These are phyloP conservation scores for Alternaria ventricosa DNA, from an alignment of 2,329 filamentous ascomycete genomes.

Conservation along the genomic window DNA sequence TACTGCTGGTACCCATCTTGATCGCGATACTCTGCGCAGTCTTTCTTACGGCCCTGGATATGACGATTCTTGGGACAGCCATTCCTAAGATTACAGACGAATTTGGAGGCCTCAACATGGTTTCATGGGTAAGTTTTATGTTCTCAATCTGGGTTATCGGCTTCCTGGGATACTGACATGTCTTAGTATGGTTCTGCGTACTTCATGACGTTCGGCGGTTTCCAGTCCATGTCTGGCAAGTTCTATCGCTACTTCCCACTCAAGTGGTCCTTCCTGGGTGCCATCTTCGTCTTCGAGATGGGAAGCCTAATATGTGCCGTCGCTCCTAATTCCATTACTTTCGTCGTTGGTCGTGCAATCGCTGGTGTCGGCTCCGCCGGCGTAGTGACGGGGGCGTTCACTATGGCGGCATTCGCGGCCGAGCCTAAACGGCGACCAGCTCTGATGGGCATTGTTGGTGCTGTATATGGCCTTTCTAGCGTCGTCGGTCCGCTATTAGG, in stretches of 20 bases:
- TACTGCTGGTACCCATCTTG: neutral
- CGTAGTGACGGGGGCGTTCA: conserved; percentile 39
- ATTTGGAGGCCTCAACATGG: conserved; percentile 29
- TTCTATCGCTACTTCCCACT: conserved; percentile 54
- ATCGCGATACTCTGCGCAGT: neutral
- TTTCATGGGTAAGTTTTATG: conserved; percentile 22
- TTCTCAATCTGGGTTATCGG: no score
- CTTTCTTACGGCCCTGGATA: neutral
- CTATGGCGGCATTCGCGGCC: conserved; percentile 53
- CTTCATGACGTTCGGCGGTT: conserved; percentile 52
- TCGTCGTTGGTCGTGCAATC: conserved; percentile 52
- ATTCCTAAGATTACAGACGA: conserved; percentile 38
- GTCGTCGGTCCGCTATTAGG: conserved; percentile 53
- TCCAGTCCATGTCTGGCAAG: conserved; percentile 56
- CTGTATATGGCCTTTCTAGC: conserved; percentile 42
- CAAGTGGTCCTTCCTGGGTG: conserved; percentile 45
- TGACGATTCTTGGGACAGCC: conserved; percentile 36
- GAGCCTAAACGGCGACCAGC: conserved; percentile 51
- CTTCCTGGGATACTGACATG: neutral
- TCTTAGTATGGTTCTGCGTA: conserved; percentile 42
- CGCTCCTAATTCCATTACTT: conserved; percentile 41
- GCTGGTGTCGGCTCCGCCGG: conserved; percentile 49
- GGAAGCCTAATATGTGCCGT: conserved; percentile 61
- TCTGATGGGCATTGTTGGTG: conserved; percentile 47
- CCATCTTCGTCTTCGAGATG: conserved; percentile 59